phyloP scores from a whole-genome alignment of 495 filamentous ascomycete species.

The Pyronema domesticum region DNA sequence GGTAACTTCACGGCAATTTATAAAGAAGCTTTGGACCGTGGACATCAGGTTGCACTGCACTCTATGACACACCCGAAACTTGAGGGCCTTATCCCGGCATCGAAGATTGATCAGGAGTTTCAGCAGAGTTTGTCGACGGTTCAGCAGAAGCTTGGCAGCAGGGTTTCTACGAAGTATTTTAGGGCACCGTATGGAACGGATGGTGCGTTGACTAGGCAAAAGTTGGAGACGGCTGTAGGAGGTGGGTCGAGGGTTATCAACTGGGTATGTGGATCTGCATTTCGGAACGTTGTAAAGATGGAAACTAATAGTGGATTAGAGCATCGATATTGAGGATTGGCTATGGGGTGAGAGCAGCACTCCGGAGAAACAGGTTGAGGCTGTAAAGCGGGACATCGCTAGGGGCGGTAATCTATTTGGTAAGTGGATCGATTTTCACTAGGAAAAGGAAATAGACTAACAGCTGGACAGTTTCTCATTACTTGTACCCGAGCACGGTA shows the following conservation, averaged over 20 bases:
- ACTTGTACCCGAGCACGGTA: constrained; percentile 44
- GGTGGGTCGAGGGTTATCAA: constrained; percentile 30
- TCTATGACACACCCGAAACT: constrained; percentile 58
- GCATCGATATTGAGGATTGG: constrained; percentile 67
- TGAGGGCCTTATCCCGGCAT: constrained; percentile 42
- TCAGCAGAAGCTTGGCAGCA: constrained; percentile 29
- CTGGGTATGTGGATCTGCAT: constrained; percentile 32
- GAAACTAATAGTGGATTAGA: constrained; percentile 37
- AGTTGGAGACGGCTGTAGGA: constrained; percentile 37
- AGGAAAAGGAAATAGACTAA: neutral
- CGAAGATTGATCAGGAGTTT: constrained; percentile 51
- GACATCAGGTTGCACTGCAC: constrained; percentile 46
- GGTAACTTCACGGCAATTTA: constrained; percentile 44
- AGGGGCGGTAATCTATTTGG: constrained; percentile 53
- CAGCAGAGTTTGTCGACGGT: constrained; percentile 40
- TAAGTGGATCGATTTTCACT: constrained; percentile 19
- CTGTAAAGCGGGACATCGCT: constrained; percentile 45
- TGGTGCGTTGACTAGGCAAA: constrained; percentile 52
- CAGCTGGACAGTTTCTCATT: neutral
- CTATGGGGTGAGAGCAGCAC: constrained; percentile 44
- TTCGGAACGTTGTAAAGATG: neutral
- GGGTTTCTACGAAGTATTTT: constrained; percentile 40
- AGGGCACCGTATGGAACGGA: constrained; percentile 61
- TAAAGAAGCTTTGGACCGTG: constrained; percentile 40
- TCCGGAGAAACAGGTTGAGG: constrained; percentile 49